Evolutionary conservation across 2,329 filamentous ascomycete genomes (phyloP).

Genomic region (Sclerotinia spermophila): DNA sequence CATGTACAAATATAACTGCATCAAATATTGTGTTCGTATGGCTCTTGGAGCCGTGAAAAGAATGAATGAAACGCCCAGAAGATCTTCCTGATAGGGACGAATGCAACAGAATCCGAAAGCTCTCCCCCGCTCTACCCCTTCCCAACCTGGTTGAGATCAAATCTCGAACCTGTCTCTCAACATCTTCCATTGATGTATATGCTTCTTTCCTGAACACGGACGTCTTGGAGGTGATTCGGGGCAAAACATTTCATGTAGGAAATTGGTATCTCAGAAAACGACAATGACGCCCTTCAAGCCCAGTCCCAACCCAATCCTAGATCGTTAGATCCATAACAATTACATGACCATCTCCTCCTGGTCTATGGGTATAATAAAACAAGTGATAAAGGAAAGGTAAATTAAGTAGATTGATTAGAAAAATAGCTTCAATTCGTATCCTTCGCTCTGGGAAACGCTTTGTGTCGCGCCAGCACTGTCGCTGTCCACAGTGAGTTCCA

Average conservation of each 20-base stretch:
- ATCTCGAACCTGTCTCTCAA: background rate
- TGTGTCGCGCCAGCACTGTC: constrained; percentile 29
- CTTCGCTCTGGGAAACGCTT: constrained; percentile 31
- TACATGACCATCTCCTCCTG: constrained; percentile 31
- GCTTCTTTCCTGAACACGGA: background rate
- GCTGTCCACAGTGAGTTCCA: constrained; percentile 45
- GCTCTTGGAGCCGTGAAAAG: background rate
- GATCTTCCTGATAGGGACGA: background rate
- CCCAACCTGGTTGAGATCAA: background rate
- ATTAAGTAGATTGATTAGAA: constrained; percentile 34
- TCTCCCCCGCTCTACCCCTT: too few species aligned
- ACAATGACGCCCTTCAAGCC: constrained; percentile 17
- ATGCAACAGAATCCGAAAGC: background rate
- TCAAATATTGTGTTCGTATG: constrained; percentile 12
- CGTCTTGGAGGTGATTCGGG: constrained; percentile 2
- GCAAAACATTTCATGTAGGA: constrained; percentile 6
- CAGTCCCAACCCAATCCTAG: constrained; percentile 9
- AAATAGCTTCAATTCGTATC: constrained; percentile 37
- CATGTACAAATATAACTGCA: constrained; percentile 15
- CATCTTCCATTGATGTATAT: background rate
- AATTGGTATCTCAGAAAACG: constrained; percentile 18
- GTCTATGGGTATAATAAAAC: constrained; percentile 30
- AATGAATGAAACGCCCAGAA: background rate
- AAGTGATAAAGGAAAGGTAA: constrained; percentile 17
- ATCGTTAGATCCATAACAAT: constrained; percentile 28